Evolutionary conservation across 495 filamentous ascomycete genomes (phyloP).

Genomic region (Acidomyces sp.): DNA sequence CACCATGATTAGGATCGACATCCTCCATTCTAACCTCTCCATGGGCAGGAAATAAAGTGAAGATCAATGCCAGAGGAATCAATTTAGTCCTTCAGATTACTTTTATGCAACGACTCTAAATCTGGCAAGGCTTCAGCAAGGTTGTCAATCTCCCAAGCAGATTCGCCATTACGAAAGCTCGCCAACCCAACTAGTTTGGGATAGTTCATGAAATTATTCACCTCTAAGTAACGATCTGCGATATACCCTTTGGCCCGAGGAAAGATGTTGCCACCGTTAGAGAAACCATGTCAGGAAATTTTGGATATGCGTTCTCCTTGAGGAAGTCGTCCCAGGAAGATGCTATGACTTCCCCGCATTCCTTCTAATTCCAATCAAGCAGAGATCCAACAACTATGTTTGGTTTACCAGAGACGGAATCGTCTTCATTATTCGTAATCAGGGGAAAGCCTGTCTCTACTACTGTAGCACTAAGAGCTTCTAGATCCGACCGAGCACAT

Average conservation of each 20-base stretch:
- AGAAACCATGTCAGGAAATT: slow-evolving; percentile 10
- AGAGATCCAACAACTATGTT: slow-evolving; percentile 22
- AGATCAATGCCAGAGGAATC: slow-evolving; percentile 16
- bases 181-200: slow-evolving; percentile 15
- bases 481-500: slow-evolving; percentile 18
- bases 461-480: slow-evolving; percentile 25
- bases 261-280: slow-evolving; percentile 21
- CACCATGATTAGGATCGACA: slow-evolving; percentile 20
- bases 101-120: slow-evolving; percentile 26
- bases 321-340: slow-evolving; percentile 29
- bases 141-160: slow-evolving; percentile 20
- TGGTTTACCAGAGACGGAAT: slow-evolving; percentile 13
- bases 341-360: slow-evolving; percentile 24
- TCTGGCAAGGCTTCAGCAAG: slow-evolving; percentile 19
- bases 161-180: slow-evolving; percentile 5
- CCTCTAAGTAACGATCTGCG: slow-evolving; percentile 20
- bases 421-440: slow-evolving; percentile 26
- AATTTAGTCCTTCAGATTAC: slow-evolving; percentile 27
- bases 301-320: slow-evolving; percentile 16
- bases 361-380: slow-evolving; percentile 23
- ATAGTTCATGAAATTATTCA: slow-evolving; percentile 22
- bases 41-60: slow-evolving; percentile 24
- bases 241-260: slow-evolving; percentile 21
- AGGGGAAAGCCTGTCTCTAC: slow-evolving; percentile 28
- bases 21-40: slow-evolving; percentile 27